Conservation (phyloP, 495 filamentous ascomycete genomes). For the Astrocystis sublimbata region DNA sequence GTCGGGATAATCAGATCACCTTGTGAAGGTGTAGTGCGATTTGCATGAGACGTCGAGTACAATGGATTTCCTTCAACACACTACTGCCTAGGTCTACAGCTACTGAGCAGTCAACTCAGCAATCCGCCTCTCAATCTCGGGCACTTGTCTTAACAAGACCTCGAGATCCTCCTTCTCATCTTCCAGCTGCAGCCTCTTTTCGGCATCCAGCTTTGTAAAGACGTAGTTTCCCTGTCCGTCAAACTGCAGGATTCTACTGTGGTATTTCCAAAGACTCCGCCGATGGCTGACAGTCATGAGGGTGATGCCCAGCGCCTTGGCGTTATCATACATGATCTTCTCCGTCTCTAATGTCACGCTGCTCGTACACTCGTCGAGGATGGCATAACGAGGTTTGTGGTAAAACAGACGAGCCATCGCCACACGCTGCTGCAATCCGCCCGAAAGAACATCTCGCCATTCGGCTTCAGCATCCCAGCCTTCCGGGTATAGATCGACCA, state of each 20-base stretch:
- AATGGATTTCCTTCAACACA: background rate
- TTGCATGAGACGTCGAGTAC: background rate
- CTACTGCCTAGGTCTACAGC: background rate
- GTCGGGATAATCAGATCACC: background rate
- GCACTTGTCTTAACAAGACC: conserved; percentile 75
- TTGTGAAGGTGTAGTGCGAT: background rate
- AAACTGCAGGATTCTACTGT: conserved; percentile 90
- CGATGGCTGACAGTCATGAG: conserved; percentile 95
- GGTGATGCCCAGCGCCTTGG: conserved; percentile 86
- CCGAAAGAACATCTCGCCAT: conserved; percentile 89
- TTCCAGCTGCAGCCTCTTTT: conserved; percentile 79
- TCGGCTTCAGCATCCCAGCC: conserved; percentile 96
- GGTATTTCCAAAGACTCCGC: conserved; percentile 93
- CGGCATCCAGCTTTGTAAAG: conserved; percentile 89
- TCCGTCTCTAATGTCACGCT: conserved; percentile 92
- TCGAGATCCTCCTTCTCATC: conserved; percentile 98
- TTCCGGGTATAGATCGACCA: conserved; percentile 74
- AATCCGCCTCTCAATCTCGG: conserved; percentile 83
- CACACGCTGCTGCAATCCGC: conserved; percentile 92
- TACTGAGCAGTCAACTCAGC: conserved; percentile 63
- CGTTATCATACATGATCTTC: conserved; percentile 93
- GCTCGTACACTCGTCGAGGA: conserved; percentile 95
- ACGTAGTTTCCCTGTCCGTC: conserved; percentile 91
- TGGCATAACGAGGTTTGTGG: conserved; percentile 87
- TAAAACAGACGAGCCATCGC: conserved; percentile 98